A percentile compares a stretch with the other conserved stretches of the same genome.
These are phyloP conservation scores for Salix suchowensis DNA, from an alignment of 345 rosid species.

Conservation along the genomic window DNA sequence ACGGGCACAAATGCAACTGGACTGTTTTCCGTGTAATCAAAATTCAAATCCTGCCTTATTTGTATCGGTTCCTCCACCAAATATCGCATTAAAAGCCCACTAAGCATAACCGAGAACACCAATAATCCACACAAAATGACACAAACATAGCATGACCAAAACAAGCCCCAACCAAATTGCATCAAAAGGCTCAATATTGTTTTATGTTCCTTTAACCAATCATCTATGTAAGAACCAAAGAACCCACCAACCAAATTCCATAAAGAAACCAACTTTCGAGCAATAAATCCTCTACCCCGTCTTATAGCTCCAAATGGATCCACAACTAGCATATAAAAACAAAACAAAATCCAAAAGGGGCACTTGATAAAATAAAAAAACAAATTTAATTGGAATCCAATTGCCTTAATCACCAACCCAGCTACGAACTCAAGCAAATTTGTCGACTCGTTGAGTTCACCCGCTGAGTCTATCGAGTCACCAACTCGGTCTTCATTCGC, in stretches of 20 bases:
- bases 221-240: constrained; percentile 28
- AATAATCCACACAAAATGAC: constrained; percentile 52
- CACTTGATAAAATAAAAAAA: constrained; percentile 38
- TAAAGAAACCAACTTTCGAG: constrained; percentile 18
- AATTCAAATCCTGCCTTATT: constrained; percentile 52
- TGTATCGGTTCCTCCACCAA: constrained; percentile 58
- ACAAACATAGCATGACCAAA: constrained; percentile 67
- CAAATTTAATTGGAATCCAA: constrained; percentile 56
- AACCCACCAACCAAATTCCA: constrained; percentile 25
- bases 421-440: constrained; percentile 40
- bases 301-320: constrained; percentile 57
- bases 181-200: constrained; percentile 32
- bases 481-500: constrained; percentile 6
- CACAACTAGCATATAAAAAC: constrained; percentile 33
- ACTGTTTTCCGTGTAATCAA: constrained; percentile 53
- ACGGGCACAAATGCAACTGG: constrained; percentile 68
- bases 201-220: constrained; percentile 47
- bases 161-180: constrained; percentile 59
- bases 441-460: constrained; percentile 23
- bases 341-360: constrained; percentile 43
- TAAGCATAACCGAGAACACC: constrained; percentile 41
- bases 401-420: constrained; percentile 55
- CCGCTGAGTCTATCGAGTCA: constrained; percentile 12
- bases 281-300: constrained; percentile 31
- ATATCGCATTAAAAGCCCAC: constrained; percentile 53